Conservation (phyloP, 1,284 basidiomycete genomes). For the Malassezia yamatoensis region DNA sequence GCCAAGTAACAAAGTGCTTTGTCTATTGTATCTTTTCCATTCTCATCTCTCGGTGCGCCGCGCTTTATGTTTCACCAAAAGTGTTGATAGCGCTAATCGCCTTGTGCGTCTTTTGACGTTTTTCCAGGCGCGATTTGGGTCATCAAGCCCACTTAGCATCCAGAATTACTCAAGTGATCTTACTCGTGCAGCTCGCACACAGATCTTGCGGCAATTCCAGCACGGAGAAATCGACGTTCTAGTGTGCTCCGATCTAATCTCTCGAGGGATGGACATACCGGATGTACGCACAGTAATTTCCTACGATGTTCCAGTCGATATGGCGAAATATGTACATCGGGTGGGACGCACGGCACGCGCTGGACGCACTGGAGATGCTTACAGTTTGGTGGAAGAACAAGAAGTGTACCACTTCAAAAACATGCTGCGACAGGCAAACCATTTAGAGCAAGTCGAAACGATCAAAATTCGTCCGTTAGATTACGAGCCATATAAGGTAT, state of each 20-base stretch:
- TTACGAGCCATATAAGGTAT: constrained; percentile 15
- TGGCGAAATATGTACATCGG: constrained; percentile 93
- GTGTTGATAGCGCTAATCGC: constrained; percentile 74
- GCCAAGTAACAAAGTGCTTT: constrained; percentile 71
- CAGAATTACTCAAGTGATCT: constrained; percentile 74
- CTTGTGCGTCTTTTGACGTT: constrained; percentile 72
- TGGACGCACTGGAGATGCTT: constrained; percentile 72
- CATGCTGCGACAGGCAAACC: constrained; percentile 13
- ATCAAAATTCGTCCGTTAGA: constrained; percentile 23
- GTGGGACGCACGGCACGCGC: constrained; percentile 90
- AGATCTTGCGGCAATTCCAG: constrained; percentile 70
- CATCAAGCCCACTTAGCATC: constrained; percentile 50
- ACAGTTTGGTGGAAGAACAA: constrained; percentile 90
- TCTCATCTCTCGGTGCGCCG: constrained; percentile 53
- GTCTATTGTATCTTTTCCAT: constrained; percentile 76
- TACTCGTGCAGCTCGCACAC: constrained; percentile 61
- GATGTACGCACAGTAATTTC: constrained; percentile 82
- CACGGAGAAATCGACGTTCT: constrained; percentile 75
- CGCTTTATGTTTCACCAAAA: constrained; percentile 88
- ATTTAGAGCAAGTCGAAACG: constrained; percentile 20
- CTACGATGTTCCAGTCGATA: constrained; percentile 90
- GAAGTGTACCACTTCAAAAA: constrained; percentile 55
- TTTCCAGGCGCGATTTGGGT: constrained; percentile 54
- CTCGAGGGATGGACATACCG: constrained; percentile 90
- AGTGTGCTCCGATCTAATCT: constrained; percentile 87